Evolutionary conservation across 2,329 filamentous ascomycete species (phyloP).

Genomic region (Apiospora marii): DNA sequence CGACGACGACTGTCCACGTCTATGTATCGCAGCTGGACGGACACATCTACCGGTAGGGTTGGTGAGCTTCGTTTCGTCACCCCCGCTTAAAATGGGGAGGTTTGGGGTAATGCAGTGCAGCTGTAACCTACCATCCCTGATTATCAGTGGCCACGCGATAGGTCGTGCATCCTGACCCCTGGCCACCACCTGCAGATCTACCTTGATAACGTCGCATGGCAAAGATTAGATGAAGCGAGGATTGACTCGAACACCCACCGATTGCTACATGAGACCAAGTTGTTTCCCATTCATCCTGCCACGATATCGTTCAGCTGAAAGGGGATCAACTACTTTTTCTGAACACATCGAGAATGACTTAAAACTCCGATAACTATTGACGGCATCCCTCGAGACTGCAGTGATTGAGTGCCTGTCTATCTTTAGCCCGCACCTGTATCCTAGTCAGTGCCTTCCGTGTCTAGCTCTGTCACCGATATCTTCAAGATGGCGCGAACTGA

Average conservation of each 20-base stretch:
- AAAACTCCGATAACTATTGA: background rate
- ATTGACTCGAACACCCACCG: background rate
- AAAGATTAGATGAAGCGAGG: background rate
- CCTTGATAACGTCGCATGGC: slow-evolving; percentile 6
- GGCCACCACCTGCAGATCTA: background rate
- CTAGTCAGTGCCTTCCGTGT: too few species aligned
- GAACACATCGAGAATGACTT: background rate
- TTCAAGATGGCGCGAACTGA: slow-evolving; percentile 21
- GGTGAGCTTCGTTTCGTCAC: background rate
- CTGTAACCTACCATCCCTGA: background rate
- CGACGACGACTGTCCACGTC: background rate
- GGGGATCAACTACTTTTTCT: background rate
- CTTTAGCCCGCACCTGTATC: background rate
- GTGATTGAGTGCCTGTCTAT: background rate
- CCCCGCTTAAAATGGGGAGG: slow-evolving; percentile 2
- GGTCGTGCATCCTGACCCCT: background rate
- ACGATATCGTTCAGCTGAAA: background rate
- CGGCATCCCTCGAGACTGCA: too few species aligned
- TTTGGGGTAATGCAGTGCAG: background rate
- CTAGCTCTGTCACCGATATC: background rate
- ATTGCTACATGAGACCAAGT: background rate
- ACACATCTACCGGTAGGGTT: background rate
- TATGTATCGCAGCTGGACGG: background rate
- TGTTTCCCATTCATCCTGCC: background rate
- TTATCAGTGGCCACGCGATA: background rate